phyloP scores from a whole-genome alignment of 768 basidiomycete species.

The Tulasnella calospora region DNA sequence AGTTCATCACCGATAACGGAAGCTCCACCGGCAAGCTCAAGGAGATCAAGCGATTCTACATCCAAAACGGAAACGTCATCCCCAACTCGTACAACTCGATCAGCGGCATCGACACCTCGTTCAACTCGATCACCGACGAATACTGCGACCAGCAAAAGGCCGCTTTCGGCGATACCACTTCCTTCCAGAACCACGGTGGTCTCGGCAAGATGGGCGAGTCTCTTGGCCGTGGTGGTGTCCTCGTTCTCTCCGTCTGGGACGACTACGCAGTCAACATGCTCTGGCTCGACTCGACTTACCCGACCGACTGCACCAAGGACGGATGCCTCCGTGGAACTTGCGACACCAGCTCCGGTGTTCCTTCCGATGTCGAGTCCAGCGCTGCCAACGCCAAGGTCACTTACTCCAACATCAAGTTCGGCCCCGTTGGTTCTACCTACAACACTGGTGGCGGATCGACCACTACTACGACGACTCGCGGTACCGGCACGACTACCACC shows the following conservation, averaged over 20 bases:
- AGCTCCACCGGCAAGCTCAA: slow-evolving; percentile 46
- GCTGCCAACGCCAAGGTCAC: slow-evolving; percentile 19
- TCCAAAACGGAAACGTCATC: slow-evolving; percentile 51
- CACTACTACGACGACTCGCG: slow-evolving; percentile 2
- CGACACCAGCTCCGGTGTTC: slow-evolving; percentile 25
- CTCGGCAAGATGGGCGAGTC: slow-evolving; percentile 38
- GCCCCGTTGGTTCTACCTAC: slow-evolving; percentile 22
- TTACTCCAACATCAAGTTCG: slow-evolving; percentile 29
- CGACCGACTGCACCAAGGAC: slow-evolving; percentile 21
- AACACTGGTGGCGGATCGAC: neutral
- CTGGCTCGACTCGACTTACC: slow-evolving; percentile 41
- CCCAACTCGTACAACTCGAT: slow-evolving; percentile 48
- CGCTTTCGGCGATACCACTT: slow-evolving; percentile 45
- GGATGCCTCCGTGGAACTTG: slow-evolving; percentile 26
- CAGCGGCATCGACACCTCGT: slow-evolving; percentile 39
- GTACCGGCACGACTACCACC: neutral
- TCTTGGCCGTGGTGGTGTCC: slow-evolving; percentile 45
- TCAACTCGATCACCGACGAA: slow-evolving; percentile 28
- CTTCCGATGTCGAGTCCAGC: slow-evolving; percentile 25
- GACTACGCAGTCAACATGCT: slow-evolving; percentile 54
- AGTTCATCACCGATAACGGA: slow-evolving; percentile 49
- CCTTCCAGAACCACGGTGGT: slow-evolving; percentile 44
- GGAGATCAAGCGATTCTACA: slow-evolving; percentile 44
- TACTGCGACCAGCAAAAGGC: slow-evolving; percentile 29
- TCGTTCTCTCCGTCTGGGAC: slow-evolving; percentile 52